Base-by-base conservation (phyloP, 169 alveolate species). In the Nephromyces sp. region DNA sequence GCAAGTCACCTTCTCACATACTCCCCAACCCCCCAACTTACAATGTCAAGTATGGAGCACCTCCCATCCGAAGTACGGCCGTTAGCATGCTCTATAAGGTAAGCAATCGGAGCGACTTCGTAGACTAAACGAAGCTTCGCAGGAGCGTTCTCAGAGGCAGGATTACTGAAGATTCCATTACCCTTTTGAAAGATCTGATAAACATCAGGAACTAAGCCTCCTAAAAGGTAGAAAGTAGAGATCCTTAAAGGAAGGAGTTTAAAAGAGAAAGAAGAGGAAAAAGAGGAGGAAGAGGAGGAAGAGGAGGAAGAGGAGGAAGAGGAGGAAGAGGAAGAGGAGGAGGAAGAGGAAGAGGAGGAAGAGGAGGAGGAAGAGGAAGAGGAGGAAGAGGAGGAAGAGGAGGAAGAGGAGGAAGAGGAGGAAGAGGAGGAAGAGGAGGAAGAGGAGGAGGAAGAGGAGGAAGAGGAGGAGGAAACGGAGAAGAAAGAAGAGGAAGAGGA, bases 151-250 rank as follows among this genome's bases (percentile, higher is more conserved):
- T 25, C 35, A 68, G 83, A 74, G 15, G 85, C 81, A 25, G 89
- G 86, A 70, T 73, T 81, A 64, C 87, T 76, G 79, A 86, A 90
- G 53, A 87, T 82, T 0, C 95, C 94, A 22, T 81, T 84, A 15
- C 84, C 82, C 80, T 90, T 90, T 22, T 72, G 69, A 76, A 90
- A 88, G 64, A 90, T 68, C 68, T 88, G 89, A 75, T 85, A 90
- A 32, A 86, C 82, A 70, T 90, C 94, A 24, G 95, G 94, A 3
- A 87, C 94, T 82, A 88, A 84, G 32, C 92, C 94, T 0, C 93
- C 95, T 66, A 91, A 70, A 22, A 31, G 53, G 35, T 8, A 24
- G 51, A 6, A 6, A 15, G 27, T 1, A 31, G 8, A 22, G 25
- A 35, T 30, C 72, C 25, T 35, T 32, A 4, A 31, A 25, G 22